These are phyloP conservation scores for Globisporangium alternatum DNA, from an alignment of 352 stramenopile genomes.

Conservation along the genomic window DNA sequence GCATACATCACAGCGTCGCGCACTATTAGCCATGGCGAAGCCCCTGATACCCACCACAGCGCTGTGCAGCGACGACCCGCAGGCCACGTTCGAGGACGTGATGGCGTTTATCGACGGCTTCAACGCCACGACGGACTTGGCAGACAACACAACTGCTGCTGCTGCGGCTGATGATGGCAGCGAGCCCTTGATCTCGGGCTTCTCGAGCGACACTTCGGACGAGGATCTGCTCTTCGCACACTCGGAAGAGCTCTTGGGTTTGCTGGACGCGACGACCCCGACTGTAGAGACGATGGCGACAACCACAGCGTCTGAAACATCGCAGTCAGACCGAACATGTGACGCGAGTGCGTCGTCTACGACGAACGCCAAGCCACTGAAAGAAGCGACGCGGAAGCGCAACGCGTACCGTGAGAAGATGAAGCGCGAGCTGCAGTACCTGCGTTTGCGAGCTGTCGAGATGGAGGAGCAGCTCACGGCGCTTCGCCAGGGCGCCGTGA, in stretches of 20 bases:
- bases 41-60: background rate
- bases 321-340: no score
- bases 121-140: background rate
- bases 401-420: slow-evolving; percentile 34
- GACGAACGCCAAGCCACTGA: background rate
- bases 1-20: no score
- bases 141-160: no score
- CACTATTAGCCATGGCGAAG: background rate
- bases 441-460: slow-evolving; percentile 29
- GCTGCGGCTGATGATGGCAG: no score
- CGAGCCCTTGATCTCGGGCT: background rate
- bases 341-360: background rate
- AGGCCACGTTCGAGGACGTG: slow-evolving; percentile 4
- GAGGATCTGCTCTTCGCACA: background rate
- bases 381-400: slow-evolving; percentile 16
- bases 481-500: slow-evolving; percentile 17
- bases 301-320: background rate
- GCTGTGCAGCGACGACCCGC: background rate
- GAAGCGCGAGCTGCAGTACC: slow-evolving; percentile 32
- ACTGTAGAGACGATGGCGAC: background rate
- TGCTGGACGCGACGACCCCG: background rate
- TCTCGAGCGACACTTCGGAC: background rate
- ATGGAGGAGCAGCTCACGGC: slow-evolving; percentile 26
- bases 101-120: slow-evolving; percentile 16
- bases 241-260: background rate